A percentile compares a stretch with the other conserved stretches of the same genome.
Conservation (phyloP, 208 protist species). For the Lotmaria passim region DNA sequence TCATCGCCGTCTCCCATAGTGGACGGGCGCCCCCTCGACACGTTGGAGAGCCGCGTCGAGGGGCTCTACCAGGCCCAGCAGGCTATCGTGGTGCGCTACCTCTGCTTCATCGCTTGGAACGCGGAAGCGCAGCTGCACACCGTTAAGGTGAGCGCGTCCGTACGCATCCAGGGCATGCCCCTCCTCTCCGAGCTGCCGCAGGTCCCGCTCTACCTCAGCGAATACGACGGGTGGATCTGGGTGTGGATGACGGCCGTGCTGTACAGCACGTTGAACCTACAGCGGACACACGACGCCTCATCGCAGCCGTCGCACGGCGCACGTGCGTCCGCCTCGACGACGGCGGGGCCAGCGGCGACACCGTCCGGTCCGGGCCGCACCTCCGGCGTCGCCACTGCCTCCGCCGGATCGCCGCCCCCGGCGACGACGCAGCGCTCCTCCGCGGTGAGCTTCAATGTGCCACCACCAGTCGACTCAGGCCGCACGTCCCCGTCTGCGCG, state of each 20-base stretch:
- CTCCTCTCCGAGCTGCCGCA: conserved; percentile 37
- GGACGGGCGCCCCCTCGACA: neutral
- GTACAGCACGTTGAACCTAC: conserved; percentile 18
- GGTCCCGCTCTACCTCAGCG: conserved; percentile 35
- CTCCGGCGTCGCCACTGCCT: conserved; percentile 5
- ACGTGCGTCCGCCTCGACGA: conserved; percentile 1
- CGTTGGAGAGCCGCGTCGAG: conserved; percentile 1
- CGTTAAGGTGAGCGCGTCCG: conserved; percentile 22
- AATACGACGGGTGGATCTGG: conserved; percentile 51
- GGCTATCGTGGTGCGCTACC: conserved; percentile 18
- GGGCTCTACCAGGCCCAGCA: conserved; percentile 19
- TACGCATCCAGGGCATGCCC: conserved; percentile 30
- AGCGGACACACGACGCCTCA: neutral
- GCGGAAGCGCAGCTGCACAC: conserved; percentile 46
- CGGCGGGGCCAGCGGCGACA: neutral
- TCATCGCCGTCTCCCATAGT: neutral
- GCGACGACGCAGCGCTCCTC: conserved; percentile 1
- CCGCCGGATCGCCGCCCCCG: conserved; percentile 10
- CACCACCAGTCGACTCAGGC: neutral
- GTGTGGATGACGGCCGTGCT: conserved; percentile 37
- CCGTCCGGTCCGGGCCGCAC: neutral
- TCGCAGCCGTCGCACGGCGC: neutral
- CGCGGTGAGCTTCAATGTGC: neutral
- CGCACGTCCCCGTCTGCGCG: neutral
- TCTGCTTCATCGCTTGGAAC: conserved; percentile 42